Conservation (phyloP, 129 eudicot species). For the Flaveria ramosissima region DNA sequence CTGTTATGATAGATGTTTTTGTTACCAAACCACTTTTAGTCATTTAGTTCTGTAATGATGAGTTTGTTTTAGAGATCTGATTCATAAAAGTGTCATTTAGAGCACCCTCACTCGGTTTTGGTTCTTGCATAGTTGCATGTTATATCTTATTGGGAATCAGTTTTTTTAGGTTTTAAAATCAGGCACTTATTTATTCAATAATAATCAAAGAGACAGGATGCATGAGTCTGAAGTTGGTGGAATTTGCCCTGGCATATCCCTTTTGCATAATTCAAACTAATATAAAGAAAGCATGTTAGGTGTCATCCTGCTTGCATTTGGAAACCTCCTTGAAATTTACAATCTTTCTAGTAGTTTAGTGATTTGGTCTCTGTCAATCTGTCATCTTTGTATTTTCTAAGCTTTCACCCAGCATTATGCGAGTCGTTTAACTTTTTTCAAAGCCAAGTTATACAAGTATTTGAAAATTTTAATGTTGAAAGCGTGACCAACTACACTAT, state of each 20-base stretch:
- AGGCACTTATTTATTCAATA: background rate
- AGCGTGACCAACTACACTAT: background rate
- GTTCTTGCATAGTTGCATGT: slow-evolving; percentile 26
- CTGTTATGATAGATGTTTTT: background rate
- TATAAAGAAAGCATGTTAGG: background rate
- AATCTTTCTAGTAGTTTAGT: background rate
- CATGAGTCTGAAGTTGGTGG: background rate
- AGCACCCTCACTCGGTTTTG: background rate
- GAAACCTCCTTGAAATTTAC: background rate
- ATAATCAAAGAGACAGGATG: background rate
- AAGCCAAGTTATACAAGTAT: slow-evolving; percentile 10
- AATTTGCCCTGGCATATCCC: slow-evolving; percentile 5
- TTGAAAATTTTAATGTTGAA: background rate
- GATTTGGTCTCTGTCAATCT: background rate
- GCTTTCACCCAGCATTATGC: background rate
- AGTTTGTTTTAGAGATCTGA: background rate
- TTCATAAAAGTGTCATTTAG: background rate
- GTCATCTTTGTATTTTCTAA: background rate
- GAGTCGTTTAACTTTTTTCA: background rate
- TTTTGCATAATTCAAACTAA: background rate
- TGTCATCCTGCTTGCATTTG: slow-evolving; percentile 16
- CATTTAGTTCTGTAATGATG: background rate
- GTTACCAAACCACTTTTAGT: background rate
- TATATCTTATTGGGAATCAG: slow-evolving; percentile 12
- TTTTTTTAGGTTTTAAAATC: background rate